Percentiles rank a stretch among this genome's conserved stretches.
Conservation (phyloP, 2,329 filamentous ascomycete species). For the Claviceps pusilla region DNA sequence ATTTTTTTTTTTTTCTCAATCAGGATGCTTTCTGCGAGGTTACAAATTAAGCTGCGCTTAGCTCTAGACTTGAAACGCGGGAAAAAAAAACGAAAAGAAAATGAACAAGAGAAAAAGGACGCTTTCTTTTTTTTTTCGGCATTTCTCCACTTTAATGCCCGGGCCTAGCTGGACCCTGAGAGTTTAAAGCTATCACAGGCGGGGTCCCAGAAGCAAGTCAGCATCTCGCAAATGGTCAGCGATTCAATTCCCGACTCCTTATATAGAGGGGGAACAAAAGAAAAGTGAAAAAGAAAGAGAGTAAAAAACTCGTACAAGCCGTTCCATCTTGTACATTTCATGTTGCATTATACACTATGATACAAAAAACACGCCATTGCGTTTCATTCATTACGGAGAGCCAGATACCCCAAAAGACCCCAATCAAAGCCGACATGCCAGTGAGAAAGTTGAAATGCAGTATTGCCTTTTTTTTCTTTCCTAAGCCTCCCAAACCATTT, state of each 20-base stretch:
- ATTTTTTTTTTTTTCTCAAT: too few relatives aligned
- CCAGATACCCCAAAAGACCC: constrained; percentile 2
- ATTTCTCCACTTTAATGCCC: neutral
- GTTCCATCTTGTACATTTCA: neutral
- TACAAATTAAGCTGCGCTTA: too few relatives aligned
- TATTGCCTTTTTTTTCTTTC: constrained; percentile 1
- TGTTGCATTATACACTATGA: neutral
- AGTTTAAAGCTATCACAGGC: neutral
- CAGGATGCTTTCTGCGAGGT: too few relatives aligned
- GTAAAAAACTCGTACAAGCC: neutral
- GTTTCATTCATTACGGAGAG: constrained; percentile 9
- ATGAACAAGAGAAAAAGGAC: neutral
- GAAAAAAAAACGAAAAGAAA: neutral
- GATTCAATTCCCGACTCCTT: too few relatives aligned
- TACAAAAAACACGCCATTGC: constrained; percentile 1
- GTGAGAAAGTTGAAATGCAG: constrained; percentile 3
- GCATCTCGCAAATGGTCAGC: too few relatives aligned
- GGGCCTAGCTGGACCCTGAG: neutral
- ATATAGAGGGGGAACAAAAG: too few relatives aligned
- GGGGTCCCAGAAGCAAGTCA: too few relatives aligned
- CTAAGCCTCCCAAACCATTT: neutral
- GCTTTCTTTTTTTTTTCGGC: neutral
- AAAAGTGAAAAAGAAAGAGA: too few relatives aligned
- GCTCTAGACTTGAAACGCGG: too few relatives aligned
- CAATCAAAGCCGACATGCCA: constrained; percentile 1